Conservation (phyloP, 2,329 filamentous ascomycete genomes). For the Coniella lustricola region DNA sequence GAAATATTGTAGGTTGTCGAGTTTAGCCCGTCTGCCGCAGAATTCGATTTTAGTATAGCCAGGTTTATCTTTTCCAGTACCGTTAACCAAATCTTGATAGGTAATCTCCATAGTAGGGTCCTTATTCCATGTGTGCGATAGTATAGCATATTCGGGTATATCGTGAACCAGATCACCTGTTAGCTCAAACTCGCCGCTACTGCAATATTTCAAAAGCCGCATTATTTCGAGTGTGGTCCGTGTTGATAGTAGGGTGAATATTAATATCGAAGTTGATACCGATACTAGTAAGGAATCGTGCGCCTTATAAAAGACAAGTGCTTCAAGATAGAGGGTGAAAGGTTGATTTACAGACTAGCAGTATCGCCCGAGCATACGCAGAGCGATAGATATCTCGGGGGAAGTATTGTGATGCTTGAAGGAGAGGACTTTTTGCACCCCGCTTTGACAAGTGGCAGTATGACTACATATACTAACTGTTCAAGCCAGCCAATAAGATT, state of each 20-base stretch:
- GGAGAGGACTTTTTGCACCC: too few relatives aligned
- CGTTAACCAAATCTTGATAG: slow-evolving; percentile 13
- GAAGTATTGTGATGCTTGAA: too few relatives aligned
- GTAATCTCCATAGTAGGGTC: slow-evolving; percentile 12
- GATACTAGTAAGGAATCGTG: too few relatives aligned
- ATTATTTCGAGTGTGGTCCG: not conserved
- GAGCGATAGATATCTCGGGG: too few relatives aligned
- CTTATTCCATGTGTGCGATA: slow-evolving; percentile 23
- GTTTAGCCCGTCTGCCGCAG: not conserved
- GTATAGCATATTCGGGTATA: slow-evolving; percentile 17
- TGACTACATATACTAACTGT: too few relatives aligned
- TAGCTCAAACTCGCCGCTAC: not conserved
- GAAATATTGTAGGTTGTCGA: slow-evolving; percentile 2
- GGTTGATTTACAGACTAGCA: too few relatives aligned
- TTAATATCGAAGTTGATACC: too few relatives aligned
- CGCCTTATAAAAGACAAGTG: too few relatives aligned
- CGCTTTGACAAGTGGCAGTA: too few relatives aligned
- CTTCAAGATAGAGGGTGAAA: too few relatives aligned
- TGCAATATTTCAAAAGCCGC: slow-evolving; percentile 6
- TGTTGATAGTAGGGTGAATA: not conserved
- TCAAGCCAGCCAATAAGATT: too few relatives aligned
- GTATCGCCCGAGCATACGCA: too few relatives aligned
- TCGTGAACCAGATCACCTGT: slow-evolving; percentile 3
- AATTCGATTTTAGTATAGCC: slow-evolving; percentile 8
- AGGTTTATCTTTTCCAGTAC: not conserved